Conservation (phyloP, 805 yeast species). For the Lipomyces mesembrius region DNA sequence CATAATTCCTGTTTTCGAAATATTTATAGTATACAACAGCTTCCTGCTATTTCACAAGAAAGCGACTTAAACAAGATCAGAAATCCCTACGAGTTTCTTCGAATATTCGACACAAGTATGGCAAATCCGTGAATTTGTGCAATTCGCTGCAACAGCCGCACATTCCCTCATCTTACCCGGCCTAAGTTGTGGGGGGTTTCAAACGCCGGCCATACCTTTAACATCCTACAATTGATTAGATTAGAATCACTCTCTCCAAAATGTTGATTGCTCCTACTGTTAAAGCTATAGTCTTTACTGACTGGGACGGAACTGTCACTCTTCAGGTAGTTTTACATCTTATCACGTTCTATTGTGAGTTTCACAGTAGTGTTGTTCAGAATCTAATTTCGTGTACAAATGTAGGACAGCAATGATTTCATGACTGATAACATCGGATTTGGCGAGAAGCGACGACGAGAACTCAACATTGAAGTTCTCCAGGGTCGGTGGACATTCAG, state of each 20-base stretch:
- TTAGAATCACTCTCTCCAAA: not conserved
- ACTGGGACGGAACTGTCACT: slow-evolving; percentile 98
- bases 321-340: slow-evolving; percentile 53
- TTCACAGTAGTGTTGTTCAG: not conserved
- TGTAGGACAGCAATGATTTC: slow-evolving; percentile 82
- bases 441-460: slow-evolving; percentile 69
- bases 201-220: not conserved
- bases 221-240: not conserved
- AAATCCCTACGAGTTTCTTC: too few species aligned
- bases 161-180: not conserved
- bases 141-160: too few species aligned
- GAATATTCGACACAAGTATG: too few species aligned
- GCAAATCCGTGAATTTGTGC: too few species aligned
- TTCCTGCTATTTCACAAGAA: too few species aligned
- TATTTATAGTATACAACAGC: not conserved
- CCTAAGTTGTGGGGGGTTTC: not conserved
- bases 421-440: slow-evolving; percentile 88
- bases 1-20: not conserved
- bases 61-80: too few species aligned
- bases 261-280: slow-evolving; percentile 36
- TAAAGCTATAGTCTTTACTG: slow-evolving; percentile 88
- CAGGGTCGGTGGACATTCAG: slow-evolving; percentile 65
- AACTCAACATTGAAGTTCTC: slow-evolving; percentile 72
- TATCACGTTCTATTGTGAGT: not conserved
- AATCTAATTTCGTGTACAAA: not conserved